A percentile compares a stretch with the other conserved stretches of the same genome.
These are phyloP conservation scores for Linum lewisii DNA, from an alignment of 345 rosid genomes.

Conservation along the genomic window DNA sequence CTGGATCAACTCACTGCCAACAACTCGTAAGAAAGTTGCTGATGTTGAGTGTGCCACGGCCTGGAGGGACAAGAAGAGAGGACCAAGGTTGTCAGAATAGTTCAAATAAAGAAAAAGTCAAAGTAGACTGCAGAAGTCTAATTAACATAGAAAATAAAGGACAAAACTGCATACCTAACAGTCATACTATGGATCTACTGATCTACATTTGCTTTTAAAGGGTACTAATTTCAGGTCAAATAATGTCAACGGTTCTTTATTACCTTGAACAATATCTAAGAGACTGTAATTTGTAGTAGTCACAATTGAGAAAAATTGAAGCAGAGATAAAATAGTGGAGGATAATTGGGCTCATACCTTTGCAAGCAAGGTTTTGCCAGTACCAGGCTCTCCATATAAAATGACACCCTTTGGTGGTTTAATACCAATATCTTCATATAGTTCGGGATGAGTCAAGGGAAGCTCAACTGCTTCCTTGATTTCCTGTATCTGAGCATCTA, in stretches of 20 bases:
- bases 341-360: constrained; percentile 38
- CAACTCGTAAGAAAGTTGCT: constrained; percentile 92
- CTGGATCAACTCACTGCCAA: constrained; percentile 94
- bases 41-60: constrained; percentile 98
- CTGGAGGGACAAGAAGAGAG: constrained; percentile 26
- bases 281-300: too few relatives aligned
- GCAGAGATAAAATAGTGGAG: not conserved
- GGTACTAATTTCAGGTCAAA: too few relatives aligned
- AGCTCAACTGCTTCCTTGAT: constrained; percentile 99
- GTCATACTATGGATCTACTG: not conserved
- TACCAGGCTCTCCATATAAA: constrained; percentile 97
- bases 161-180: not conserved
- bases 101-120: not conserved
- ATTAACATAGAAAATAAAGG: constrained; percentile 4
- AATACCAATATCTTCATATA: constrained; percentile 97
- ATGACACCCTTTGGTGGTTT: constrained; percentile 99
- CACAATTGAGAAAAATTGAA: too few relatives aligned
- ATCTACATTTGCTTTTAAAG: too few relatives aligned
- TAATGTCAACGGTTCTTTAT: too few relatives aligned
- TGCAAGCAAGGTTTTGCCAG: constrained; percentile 98
- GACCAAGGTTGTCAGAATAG: not conserved
- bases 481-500: constrained; percentile 98
- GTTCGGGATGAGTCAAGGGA: constrained; percentile 94
- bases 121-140: not conserved
- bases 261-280: too few relatives aligned